phyloP scores from a whole-genome alignment of 106 monocot species.

The Alisma plantagoaquatica region DNA sequence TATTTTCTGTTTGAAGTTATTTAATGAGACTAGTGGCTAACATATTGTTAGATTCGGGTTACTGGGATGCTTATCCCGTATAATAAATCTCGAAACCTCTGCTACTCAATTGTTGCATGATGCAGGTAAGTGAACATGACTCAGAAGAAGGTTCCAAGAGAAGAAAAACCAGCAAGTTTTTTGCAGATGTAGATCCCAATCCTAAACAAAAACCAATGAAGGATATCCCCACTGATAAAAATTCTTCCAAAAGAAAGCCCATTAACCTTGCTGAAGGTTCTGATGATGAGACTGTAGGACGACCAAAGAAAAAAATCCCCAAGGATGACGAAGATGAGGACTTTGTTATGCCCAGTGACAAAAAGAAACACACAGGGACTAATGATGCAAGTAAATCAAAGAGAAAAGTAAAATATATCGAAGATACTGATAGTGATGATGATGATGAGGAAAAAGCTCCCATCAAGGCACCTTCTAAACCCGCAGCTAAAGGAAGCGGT shows the following conservation, averaged over 20 bases:
- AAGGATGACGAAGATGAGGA: slow-evolving; percentile 2
- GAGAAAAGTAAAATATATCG: not conserved
- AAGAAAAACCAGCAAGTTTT: slow-evolving; percentile 88
- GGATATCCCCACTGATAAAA: slow-evolving; percentile 22
- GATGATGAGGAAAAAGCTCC: slow-evolving; percentile 22
- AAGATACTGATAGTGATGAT: slow-evolving; percentile 29
- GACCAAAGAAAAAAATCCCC: not conserved
- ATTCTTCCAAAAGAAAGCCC: slow-evolving; percentile 45
- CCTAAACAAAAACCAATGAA: slow-evolving; percentile 7
- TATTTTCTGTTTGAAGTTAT: too few relatives aligned
- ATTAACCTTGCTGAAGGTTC: slow-evolving; percentile 11
- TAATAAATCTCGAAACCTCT: too few relatives aligned
- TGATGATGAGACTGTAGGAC: slow-evolving; percentile 21
- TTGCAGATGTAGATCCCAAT: slow-evolving; percentile 32
- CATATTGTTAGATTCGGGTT: too few relatives aligned
- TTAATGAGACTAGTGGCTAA: too few relatives aligned
- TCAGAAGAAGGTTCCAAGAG: slow-evolving; percentile 37
- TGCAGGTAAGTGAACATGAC: too few relatives aligned
- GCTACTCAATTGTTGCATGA: too few relatives aligned
- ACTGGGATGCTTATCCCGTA: too few relatives aligned
- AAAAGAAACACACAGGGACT: not conserved
- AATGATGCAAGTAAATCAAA: not conserved
- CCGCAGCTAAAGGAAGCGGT: slow-evolving; percentile 58
- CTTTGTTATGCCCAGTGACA: not conserved
- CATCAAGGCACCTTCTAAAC: slow-evolving; percentile 27